Conservation (phyloP, 305 asterid genomes). For the Rubia occidens region DNA sequence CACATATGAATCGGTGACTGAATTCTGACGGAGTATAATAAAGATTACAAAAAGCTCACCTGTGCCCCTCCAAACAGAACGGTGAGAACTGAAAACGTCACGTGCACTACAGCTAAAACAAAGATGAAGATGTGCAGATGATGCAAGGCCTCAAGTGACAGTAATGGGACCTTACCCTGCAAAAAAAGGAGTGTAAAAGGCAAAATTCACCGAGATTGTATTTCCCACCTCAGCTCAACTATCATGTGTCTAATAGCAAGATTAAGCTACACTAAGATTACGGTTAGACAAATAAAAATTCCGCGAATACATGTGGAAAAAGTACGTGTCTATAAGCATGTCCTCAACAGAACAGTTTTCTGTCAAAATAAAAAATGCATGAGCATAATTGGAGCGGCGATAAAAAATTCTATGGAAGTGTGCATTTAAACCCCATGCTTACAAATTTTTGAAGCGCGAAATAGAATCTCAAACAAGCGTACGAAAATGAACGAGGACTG, state of each 20-base stretch:
- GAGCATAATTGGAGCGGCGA: too few relatives aligned
- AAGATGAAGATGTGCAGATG: conserved; percentile 93
- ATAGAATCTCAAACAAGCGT: background rate
- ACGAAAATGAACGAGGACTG: background rate
- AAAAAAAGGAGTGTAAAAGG: conserved; percentile 13
- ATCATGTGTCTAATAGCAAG: background rate
- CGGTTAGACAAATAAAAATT: background rate
- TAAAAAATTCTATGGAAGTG: too few relatives aligned
- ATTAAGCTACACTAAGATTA: background rate
- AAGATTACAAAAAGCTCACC: conserved; percentile 32
- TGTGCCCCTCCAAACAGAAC: conserved; percentile 71
- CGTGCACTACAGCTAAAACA: conserved; percentile 90
- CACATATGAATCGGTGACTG: conserved; percentile 3
- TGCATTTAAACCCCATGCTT: background rate
- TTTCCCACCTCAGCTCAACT: background rate
- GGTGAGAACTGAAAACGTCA: conserved; percentile 81
- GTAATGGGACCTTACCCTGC: conserved; percentile 74
- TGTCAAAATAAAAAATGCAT: too few relatives aligned
- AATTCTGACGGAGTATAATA: conserved; percentile 6
- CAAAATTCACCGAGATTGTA: background rate
- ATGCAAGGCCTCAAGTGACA: conserved; percentile 85
- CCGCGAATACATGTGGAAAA: too few relatives aligned
- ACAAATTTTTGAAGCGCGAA: background rate
- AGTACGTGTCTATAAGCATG: too few relatives aligned
- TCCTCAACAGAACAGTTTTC: too few relatives aligned